phyloP scores from a whole-genome alignment of 495 filamentous ascomycete genomes.

The Aspergillus wentii region DNA sequence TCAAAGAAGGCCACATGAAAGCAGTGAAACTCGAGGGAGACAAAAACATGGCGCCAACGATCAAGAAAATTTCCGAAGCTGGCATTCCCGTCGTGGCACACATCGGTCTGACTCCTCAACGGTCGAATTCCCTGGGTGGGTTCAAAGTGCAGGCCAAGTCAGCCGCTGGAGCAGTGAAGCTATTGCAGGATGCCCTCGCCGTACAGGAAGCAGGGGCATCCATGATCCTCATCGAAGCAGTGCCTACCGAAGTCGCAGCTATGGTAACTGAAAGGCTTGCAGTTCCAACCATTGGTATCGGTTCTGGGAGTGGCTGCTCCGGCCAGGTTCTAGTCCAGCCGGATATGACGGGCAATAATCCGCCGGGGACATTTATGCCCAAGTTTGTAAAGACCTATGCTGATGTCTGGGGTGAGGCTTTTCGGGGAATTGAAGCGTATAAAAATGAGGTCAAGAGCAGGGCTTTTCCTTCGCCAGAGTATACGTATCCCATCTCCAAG shows the following conservation, averaged over 20 bases:
- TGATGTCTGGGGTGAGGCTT: conserved; percentile 81
- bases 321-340: conserved; percentile 97
- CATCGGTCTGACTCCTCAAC: conserved; percentile 89
- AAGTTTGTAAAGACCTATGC: conserved; percentile 98
- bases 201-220: conserved; percentile 90
- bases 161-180: conserved; percentile 59
- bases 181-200: conserved; percentile 80
- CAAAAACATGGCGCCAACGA: conserved; percentile 78
- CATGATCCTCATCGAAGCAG: conserved; percentile 82
- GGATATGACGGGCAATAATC: conserved; percentile 93
- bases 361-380: conserved; percentile 83
- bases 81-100: conserved; percentile 94
- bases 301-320: conserved; percentile 87
- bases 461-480: conserved; percentile 75
- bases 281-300: conserved; percentile 98
- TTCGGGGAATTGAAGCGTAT: conserved; percentile 77
- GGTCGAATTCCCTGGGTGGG: conserved; percentile 85
- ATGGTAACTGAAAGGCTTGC: conserved; percentile 77
- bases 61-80: conserved; percentile 76
- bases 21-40: conserved; percentile 93
- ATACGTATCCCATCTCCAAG: conserved; percentile 82
- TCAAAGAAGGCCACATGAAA: conserved; percentile 89
- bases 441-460: conserved; percentile 79
- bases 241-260: conserved; percentile 77
- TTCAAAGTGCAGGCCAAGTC: conserved; percentile 96